These are phyloP conservation scores for Penicillium bovifimosum DNA, from an alignment of 495 filamentous ascomycete species.

Conservation along the genomic window DNA sequence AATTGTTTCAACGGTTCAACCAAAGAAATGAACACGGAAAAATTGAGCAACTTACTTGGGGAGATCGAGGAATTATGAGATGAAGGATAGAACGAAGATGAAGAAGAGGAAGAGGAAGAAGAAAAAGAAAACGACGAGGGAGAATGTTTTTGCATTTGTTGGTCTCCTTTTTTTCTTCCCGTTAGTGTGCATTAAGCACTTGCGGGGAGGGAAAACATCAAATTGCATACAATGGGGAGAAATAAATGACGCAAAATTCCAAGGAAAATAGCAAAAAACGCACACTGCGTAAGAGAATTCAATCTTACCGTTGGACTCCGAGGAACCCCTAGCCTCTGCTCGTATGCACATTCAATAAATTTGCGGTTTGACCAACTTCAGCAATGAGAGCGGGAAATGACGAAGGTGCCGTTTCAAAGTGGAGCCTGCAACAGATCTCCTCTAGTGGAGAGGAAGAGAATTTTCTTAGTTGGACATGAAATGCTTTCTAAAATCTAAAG, in stretches of 20 bases:
- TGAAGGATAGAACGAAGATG: constrained; percentile 36
- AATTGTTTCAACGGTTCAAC: neutral
- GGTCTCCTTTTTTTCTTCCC: neutral
- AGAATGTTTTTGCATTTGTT: constrained; percentile 6
- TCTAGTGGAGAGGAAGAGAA: neutral
- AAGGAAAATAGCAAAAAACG: neutral
- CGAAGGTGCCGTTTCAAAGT: constrained; percentile 1
- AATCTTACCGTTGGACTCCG: neutral
- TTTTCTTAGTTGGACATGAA: neutral
- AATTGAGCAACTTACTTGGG: constrained; percentile 20
- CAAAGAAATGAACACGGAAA: neutral
- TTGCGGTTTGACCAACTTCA: no score
- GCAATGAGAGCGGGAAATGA: neutral
- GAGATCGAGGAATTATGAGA: constrained; percentile 21
- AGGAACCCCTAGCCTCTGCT: neutral
- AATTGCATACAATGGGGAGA: neutral
- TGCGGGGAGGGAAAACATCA: constrained; percentile 12
- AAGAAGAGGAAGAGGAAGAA: constrained; percentile 24
- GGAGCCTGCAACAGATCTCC: neutral
- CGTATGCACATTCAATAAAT: neutral
- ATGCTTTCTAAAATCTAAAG: neutral
- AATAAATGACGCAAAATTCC: neutral
- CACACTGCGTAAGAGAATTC: neutral
- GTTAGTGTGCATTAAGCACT: constrained; percentile 10
- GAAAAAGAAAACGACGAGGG: constrained; percentile 20